Evolutionary conservation across 768 basidiomycete species (phyloP).

Genomic region (Wakefieldia striispora): DNA sequence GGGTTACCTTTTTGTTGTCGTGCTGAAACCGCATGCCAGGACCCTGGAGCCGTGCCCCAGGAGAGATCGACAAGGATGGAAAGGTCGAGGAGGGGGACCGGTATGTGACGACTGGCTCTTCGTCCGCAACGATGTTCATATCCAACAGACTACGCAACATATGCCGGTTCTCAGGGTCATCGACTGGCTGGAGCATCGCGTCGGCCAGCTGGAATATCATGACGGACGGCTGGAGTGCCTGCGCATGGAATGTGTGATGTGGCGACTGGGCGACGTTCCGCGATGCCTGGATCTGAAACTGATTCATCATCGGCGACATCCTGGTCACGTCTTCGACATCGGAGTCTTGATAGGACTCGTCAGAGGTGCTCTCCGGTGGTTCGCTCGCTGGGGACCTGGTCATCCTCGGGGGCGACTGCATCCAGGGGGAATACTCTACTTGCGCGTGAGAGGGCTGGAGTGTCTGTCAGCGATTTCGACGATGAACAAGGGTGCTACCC

Average conservation of each 20-base stretch:
- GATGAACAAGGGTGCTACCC: conserved; percentile 2
- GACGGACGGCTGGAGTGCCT: conserved; percentile 23
- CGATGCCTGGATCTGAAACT: conserved; percentile 27
- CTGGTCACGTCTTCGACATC: conserved; percentile 23
- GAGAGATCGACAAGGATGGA: conserved; percentile 1
- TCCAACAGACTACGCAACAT: conserved; percentile 16
- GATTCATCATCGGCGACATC: conserved; percentile 33
- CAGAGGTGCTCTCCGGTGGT: conserved; percentile 30
- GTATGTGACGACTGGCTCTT: conserved; percentile 11
- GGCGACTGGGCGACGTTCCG: conserved; percentile 5
- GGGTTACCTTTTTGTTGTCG: conserved; percentile 6
- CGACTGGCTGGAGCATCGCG: conserved; percentile 19
- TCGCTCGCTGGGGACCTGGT: conserved; percentile 28
- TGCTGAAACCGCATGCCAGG: conserved; percentile 24
- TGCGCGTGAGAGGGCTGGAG: conserved; percentile 19
- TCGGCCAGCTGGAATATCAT: conserved; percentile 33
- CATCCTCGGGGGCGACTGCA: conserved; percentile 9
- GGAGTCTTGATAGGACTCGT: conserved; percentile 29
- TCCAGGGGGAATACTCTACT: conserved; percentile 12
- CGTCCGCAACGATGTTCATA: conserved; percentile 16
- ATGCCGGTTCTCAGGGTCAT: conserved; percentile 28
- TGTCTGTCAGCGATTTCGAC: conserved; percentile 16
- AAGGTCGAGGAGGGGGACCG: conserved; percentile 3
- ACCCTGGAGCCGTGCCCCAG: conserved; percentile 16
- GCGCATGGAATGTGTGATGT: conserved; percentile 7